A percentile compares a stretch with the other conserved stretches of the same genome.
Conservation (phyloP, 2,329 filamentous ascomycete species). For the Venturia effusa region DNA sequence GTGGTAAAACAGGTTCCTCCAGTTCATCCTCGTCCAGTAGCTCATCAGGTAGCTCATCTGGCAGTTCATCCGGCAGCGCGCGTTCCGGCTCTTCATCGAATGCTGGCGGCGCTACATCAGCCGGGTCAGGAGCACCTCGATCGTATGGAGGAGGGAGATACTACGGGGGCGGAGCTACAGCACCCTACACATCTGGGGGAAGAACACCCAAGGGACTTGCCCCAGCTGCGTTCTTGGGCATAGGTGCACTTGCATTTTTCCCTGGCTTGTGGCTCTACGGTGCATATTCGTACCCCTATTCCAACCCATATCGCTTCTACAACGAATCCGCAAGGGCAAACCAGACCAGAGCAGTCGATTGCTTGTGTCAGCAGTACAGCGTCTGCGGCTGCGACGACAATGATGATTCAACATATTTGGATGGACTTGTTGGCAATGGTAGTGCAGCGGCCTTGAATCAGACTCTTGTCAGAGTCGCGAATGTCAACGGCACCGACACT, state of each 20-base stretch:
- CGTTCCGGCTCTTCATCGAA: slow-evolving; percentile 21
- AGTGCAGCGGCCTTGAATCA: slow-evolving; percentile 50
- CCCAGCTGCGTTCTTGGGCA: slow-evolving; percentile 35
- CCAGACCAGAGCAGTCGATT: slow-evolving; percentile 50
- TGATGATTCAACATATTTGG: slow-evolving; percentile 46
- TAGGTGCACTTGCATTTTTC: slow-evolving; percentile 44
- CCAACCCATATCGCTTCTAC: slow-evolving; percentile 42
- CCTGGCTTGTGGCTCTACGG: slow-evolving; percentile 55
- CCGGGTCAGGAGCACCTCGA: slow-evolving; percentile 48
- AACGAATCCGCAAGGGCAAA: slow-evolving; percentile 37
- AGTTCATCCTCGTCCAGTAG: slow-evolving; percentile 4
- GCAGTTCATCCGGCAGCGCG: slow-evolving; percentile 12
- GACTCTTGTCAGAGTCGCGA: slow-evolving; percentile 49
- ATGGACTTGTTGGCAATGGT: slow-evolving; percentile 45
- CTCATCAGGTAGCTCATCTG: slow-evolving; percentile 9
- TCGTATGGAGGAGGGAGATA: slow-evolving; percentile 51
- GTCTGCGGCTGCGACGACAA: slow-evolving; percentile 63
- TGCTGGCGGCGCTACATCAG: slow-evolving; percentile 34
- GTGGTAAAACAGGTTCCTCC: slow-evolving; percentile 7
- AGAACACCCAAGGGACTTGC: slow-evolving; percentile 40
- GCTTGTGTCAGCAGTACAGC: slow-evolving; percentile 46
- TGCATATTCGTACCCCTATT: slow-evolving; percentile 51
- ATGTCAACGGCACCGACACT: slow-evolving; percentile 50
- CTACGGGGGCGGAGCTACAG: slow-evolving; percentile 54
- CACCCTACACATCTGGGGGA: slow-evolving; percentile 50